Evolutionary conservation across 257 asterid species (phyloP), one percentile per base, ranked within the genome.

Genomic region (Echium plantagineum): DNA sequence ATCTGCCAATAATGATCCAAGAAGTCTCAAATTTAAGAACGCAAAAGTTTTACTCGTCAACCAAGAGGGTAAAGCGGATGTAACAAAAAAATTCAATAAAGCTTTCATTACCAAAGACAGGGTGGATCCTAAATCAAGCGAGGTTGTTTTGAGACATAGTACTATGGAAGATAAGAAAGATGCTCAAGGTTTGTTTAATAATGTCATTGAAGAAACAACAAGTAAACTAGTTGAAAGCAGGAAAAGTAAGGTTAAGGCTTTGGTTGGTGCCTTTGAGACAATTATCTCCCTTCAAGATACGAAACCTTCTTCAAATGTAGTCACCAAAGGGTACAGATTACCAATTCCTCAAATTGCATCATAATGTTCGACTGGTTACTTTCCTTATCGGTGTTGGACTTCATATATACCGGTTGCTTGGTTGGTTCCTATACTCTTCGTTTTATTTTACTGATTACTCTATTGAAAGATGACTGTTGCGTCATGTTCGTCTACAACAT

Each of bases 201-300:
- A 82, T 59, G 94, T 82, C 15, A 89, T 86, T 5, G 93, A 89
- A 76, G 93, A 86, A 75, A 84, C 97, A 9, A 95, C 93, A 6
- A 89, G 93, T 69, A 89, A 82, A 73, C 97, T 89, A 21, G 97
- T 72, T 1, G 75, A 73, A 65, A 86, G 85, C 77, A 75, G 89
- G 80, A 89, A 86, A 62, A 89, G 97, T 66, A 89, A 86, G 78
- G 97, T 89, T 49, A 86, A 86, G 70, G 97, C 95, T 38, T 72
- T 89, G 62, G 97, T 89, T 66, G 95, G 97, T 68, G 97, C 97
- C 67, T 89, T 86, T 30, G 97, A 89, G 73, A 82, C 95, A 0
- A 95, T 86, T 17, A 89, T 89, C 32, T 89, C 95, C 63, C 86
- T 82, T 64, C 95, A 89, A 57, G 95, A 84, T 70, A 63, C 9